Percentiles rank a stretch among this genome's conserved stretches.
Conservation (phyloP, 305 asterid genomes). For the Solanum hybrid region DNA sequence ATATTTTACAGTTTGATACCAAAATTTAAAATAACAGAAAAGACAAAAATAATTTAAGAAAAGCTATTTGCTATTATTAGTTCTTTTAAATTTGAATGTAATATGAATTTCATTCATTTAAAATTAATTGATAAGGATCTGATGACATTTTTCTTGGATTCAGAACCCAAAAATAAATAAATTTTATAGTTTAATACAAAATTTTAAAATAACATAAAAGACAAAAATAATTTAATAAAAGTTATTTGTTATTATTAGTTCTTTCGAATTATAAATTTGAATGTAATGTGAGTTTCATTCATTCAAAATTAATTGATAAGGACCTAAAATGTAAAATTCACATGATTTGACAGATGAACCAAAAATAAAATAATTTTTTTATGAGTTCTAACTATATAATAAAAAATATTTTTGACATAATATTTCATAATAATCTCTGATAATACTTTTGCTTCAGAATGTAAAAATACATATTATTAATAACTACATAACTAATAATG, state of each 20-base stretch:
- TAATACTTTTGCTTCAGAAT: neutral
- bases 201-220: neutral
- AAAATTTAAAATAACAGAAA: too few species aligned
- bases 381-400: neutral
- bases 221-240: too few species aligned
- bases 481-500: neutral
- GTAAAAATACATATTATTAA: neutral
- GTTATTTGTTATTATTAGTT: neutral
- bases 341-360: neutral
- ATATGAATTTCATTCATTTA: too few species aligned
- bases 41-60: neutral
- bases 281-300: neutral
- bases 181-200: neutral
- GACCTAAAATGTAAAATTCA: neutral
- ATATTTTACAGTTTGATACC: neutral
- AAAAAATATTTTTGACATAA: neutral
- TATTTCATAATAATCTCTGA: neutral
- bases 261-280: neutral
- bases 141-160: too few species aligned
- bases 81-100: too few species aligned
- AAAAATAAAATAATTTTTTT: too few species aligned
- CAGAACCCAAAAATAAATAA: neutral
- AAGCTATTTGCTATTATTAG: too few species aligned
- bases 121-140: too few species aligned
- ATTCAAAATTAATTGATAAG: neutral